phyloP scores from a whole-genome alignment of 164 flowering plant genomes.

The Litsea cubeba region DNA sequence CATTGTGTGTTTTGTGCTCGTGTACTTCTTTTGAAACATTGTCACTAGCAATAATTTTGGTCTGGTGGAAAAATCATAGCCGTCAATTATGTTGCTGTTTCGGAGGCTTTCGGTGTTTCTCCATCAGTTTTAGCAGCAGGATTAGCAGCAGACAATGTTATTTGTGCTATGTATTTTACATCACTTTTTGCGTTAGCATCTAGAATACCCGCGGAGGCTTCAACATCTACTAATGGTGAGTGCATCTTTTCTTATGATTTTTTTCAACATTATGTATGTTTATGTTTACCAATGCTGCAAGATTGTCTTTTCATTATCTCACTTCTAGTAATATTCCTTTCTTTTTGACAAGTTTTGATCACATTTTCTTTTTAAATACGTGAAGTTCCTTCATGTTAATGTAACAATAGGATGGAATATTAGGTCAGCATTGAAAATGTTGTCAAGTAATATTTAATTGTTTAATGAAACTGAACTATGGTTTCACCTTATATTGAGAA shows the following conservation, averaged over 20 bases:
- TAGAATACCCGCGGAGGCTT: constrained; percentile 60
- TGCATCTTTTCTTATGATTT: constrained; percentile 2
- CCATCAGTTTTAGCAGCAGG: constrained; percentile 88
- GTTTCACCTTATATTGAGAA: too few species aligned
- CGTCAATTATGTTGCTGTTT: constrained; percentile 80
- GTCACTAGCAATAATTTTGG: constrained; percentile 14
- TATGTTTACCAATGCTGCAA: neutral
- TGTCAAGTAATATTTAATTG: too few species aligned
- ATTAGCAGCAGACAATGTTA: constrained; percentile 88
- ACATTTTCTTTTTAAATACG: neutral
- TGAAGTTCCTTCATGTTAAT: neutral
- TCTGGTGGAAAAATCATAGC: constrained; percentile 30
- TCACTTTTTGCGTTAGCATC: constrained; percentile 74
- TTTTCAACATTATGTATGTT: neutral
- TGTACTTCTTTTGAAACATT: neutral
- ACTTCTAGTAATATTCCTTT: neutral
- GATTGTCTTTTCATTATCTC: neutral
- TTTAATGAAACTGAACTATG: too few species aligned
- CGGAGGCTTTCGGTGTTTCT: constrained; percentile 70
- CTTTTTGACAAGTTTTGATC: neutral
- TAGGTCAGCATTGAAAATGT: neutral
- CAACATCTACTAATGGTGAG: constrained; percentile 42
- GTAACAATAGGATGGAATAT: neutral
- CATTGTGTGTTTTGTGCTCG: too few species aligned
- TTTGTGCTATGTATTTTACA: constrained; percentile 72